Percentiles rank a stretch among this genome's conserved stretches.
Evolutionary conservation across 768 basidiomycete species (phyloP).

Genomic region (Dentipellis sp.): DNA sequence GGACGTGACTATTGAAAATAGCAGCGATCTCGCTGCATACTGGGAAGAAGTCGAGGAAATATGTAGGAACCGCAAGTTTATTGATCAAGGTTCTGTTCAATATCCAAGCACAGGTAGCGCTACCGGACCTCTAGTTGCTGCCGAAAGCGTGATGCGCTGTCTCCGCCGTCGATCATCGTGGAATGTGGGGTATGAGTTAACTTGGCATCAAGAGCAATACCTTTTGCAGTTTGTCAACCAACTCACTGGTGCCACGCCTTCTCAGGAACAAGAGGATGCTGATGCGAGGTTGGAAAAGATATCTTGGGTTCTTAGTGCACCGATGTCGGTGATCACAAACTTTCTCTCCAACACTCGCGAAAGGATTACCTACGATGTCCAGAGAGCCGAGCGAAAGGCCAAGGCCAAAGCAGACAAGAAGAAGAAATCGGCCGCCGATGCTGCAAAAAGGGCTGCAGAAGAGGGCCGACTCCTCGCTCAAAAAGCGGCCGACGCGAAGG

Average conservation of each 20-base stretch:
- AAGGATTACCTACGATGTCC: slow-evolving; percentile 32
- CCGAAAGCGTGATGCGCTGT: slow-evolving; percentile 31
- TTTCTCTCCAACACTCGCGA: slow-evolving; percentile 34
- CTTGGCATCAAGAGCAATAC: slow-evolving; percentile 62
- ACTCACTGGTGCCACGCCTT: slow-evolving; percentile 32
- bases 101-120: neutral
- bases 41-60: slow-evolving; percentile 51
- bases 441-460: slow-evolving; percentile 30
- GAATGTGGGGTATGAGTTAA: slow-evolving; percentile 50
- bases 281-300: slow-evolving; percentile 35
- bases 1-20: slow-evolving; percentile 31
- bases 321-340: slow-evolving; percentile 33
- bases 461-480: slow-evolving; percentile 44
- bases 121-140: slow-evolving; percentile 19
- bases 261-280: slow-evolving; percentile 37
- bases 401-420: slow-evolving; percentile 16
- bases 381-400: slow-evolving; percentile 13
- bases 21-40: slow-evolving; percentile 33
- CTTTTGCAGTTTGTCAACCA: slow-evolving; percentile 41
- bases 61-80: slow-evolving; percentile 29
- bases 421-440: slow-evolving; percentile 15
- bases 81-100: slow-evolving; percentile 1
- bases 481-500: slow-evolving; percentile 56
- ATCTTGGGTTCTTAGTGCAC: slow-evolving; percentile 47
- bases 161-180: slow-evolving; percentile 54